These are phyloP conservation scores for Taiwanofungus camphoratus DNA, from an alignment of 1,284 basidiomycete genomes.

Conservation along the genomic window DNA sequence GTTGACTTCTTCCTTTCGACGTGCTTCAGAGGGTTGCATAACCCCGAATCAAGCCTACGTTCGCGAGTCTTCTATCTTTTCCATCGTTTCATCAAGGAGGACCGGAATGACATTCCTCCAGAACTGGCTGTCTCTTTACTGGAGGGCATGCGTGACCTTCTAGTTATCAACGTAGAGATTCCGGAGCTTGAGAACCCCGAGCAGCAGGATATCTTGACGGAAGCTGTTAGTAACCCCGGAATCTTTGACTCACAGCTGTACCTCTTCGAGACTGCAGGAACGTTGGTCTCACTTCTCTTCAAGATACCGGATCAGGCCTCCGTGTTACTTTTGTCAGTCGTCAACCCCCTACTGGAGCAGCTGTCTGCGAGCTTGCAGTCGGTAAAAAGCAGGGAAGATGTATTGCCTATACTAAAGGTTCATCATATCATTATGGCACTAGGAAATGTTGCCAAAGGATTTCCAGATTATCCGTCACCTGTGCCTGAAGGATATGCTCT, in stretches of 20 bases:
- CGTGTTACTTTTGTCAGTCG: conserved; percentile 69
- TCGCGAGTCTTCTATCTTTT: conserved; percentile 91
- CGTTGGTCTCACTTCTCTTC: conserved; percentile 74
- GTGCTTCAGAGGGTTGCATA: conserved; percentile 80
- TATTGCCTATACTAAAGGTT: conserved; percentile 78
- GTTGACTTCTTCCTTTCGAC: too few species aligned
- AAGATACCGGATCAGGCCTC: conserved; percentile 70
- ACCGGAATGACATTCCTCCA: conserved; percentile 72
- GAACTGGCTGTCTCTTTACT: conserved; percentile 72
- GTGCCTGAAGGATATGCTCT: conserved; percentile 63
- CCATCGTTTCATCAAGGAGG: conserved; percentile 87
- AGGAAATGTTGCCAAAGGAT: conserved; percentile 94
- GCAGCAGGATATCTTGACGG: conserved; percentile 66
- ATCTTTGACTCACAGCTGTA: conserved; percentile 92
- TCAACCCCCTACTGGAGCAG: conserved; percentile 78
- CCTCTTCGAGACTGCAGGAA: conserved; percentile 90
- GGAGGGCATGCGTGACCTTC: conserved; percentile 67
- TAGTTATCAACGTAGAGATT: conserved; percentile 59
- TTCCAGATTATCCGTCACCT: conserved; percentile 80
- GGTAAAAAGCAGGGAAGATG: conserved; percentile 54
- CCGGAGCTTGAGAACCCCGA: conserved; percentile 60
- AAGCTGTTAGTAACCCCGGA: conserved; percentile 72
- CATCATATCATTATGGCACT: conserved; percentile 96
- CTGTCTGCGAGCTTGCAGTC: conserved; percentile 67
- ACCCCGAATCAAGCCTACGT: conserved; percentile 65